phyloP scores from a whole-genome alignment of 495 filamentous ascomycete species.

The Astrothelium subdiscretum region DNA sequence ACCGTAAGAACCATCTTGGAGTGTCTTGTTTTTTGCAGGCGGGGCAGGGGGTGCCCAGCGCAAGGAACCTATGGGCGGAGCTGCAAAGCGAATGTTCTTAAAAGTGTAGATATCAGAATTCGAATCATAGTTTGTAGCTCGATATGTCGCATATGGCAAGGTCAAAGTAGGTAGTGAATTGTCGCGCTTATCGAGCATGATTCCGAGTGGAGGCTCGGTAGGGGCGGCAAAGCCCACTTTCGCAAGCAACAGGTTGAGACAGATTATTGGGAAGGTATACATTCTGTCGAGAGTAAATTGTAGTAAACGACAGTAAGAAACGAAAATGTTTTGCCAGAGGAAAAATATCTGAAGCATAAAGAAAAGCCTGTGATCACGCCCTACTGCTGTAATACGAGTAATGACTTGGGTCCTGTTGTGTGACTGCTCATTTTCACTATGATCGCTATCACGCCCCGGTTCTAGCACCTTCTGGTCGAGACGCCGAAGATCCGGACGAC shows the following conservation, averaged over 20 bases:
- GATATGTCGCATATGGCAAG: neutral
- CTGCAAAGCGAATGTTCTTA: neutral
- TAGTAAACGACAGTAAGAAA: no score
- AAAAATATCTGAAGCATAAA: no score
- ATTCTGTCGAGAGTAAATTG: no score
- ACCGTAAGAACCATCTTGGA: neutral
- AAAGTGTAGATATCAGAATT: neutral
- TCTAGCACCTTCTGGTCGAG: no score
- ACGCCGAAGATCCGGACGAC: no score
- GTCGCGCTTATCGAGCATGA: neutral
- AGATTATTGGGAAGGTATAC: neutral
- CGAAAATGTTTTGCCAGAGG: no score
- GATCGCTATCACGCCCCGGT: no score
- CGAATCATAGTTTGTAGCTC: neutral
- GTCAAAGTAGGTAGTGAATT: neutral
- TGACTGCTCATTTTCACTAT: no score
- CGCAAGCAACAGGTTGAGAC: neutral
- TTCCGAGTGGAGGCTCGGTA: neutral
- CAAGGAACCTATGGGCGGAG: neutral
- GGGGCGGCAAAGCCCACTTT: neutral
- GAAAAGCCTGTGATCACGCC: no score
- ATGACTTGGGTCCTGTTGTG: no score
- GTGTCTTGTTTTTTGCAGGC: neutral
- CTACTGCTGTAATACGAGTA: no score
- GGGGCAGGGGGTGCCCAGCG: neutral